These are phyloP conservation scores for Globisporangium recalcitrans DNA, from an alignment of 352 stramenopile species.

Conservation along the genomic window DNA sequence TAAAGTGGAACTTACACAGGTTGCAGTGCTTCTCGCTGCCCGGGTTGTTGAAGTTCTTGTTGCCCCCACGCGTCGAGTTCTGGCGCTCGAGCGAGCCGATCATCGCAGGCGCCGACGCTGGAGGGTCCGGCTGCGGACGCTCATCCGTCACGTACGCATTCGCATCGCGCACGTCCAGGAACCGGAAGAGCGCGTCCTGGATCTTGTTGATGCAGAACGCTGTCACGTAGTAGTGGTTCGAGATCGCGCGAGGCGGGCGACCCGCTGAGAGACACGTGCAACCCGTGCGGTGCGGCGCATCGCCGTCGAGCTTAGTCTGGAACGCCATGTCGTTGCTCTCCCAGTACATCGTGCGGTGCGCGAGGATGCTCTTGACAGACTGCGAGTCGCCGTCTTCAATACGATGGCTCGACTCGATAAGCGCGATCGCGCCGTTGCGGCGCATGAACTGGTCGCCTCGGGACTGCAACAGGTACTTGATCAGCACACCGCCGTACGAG, in stretches of 20 bases:
- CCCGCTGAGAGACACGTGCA: slow-evolving; percentile 80
- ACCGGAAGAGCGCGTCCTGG: slow-evolving; percentile 79
- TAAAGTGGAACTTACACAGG: slow-evolving; percentile 87
- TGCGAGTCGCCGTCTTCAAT: slow-evolving; percentile 84
- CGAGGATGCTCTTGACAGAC: slow-evolving; percentile 82
- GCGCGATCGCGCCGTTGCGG: slow-evolving; percentile 77
- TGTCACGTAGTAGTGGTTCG: slow-evolving; percentile 87
- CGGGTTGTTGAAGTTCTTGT: slow-evolving; percentile 61
- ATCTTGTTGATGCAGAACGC: slow-evolving; percentile 88
- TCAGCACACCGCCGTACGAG: slow-evolving; percentile 83
- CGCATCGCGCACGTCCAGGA: slow-evolving; percentile 72
- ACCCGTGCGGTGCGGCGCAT: slow-evolving; percentile 75
- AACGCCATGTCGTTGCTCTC: slow-evolving; percentile 77
- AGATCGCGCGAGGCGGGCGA: slow-evolving; percentile 53
- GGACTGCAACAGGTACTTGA: slow-evolving; percentile 87
- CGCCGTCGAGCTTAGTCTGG: slow-evolving; percentile 71
- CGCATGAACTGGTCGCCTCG: slow-evolving; percentile 83
- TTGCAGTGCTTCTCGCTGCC: slow-evolving; percentile 88
- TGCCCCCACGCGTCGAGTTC: slow-evolving; percentile 31
- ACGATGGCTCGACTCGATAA: slow-evolving; percentile 85
- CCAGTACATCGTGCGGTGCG: slow-evolving; percentile 88
- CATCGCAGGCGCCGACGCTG: slow-evolving; percentile 38
- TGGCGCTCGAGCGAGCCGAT: slow-evolving; percentile 48
- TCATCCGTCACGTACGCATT: slow-evolving; percentile 75
- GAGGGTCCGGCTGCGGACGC: slow-evolving; percentile 58